Conservation (phyloP, 768 basidiomycete species). For the Tricholoma terreum region DNA sequence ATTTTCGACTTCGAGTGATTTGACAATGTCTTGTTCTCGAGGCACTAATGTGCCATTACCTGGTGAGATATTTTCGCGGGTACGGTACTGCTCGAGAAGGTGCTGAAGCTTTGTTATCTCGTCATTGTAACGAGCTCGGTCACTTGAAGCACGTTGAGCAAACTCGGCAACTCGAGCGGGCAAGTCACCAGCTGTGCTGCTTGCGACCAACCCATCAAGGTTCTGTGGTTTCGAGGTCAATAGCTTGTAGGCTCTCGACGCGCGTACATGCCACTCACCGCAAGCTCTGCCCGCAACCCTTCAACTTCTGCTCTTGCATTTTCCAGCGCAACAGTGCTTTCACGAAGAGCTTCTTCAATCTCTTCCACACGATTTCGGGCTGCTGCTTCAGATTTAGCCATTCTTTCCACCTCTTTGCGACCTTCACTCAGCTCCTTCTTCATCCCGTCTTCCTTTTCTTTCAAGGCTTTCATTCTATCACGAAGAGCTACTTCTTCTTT, state of each 20-base stretch:
- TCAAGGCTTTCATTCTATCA: conserved; percentile 62
- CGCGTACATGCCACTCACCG: conserved; percentile 48
- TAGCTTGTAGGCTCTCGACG: not conserved
- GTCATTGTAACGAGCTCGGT: conserved; percentile 48
- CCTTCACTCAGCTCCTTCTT: conserved; percentile 69
- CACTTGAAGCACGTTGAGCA: conserved; percentile 45
- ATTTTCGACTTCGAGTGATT: conserved; percentile 16
- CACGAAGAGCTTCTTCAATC: conserved; percentile 84
- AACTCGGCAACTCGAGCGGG: conserved; percentile 47
- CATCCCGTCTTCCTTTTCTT: conserved; percentile 69
- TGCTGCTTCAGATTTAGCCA: conserved; percentile 56
- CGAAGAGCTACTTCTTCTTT: conserved; percentile 64
- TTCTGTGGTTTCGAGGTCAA: conserved; percentile 41
- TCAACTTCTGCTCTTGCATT: conserved; percentile 91
- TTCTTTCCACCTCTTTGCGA: conserved; percentile 61
- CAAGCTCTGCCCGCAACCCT: conserved; percentile 63
- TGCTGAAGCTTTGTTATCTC: conserved; percentile 56
- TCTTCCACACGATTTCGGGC: conserved; percentile 74
- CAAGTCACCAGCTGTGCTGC: conserved; percentile 36
- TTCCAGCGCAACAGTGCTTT: conserved; percentile 85
- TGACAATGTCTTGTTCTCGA: conserved; percentile 15
- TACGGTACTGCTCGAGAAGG: conserved; percentile 39
- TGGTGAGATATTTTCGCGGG: conserved; percentile 1
- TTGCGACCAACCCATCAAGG: conserved; percentile 56
- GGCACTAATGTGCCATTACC: not conserved